phyloP scores from a whole-genome alignment of 164 flowering plant genomes.

The Annona cherimola region DNA sequence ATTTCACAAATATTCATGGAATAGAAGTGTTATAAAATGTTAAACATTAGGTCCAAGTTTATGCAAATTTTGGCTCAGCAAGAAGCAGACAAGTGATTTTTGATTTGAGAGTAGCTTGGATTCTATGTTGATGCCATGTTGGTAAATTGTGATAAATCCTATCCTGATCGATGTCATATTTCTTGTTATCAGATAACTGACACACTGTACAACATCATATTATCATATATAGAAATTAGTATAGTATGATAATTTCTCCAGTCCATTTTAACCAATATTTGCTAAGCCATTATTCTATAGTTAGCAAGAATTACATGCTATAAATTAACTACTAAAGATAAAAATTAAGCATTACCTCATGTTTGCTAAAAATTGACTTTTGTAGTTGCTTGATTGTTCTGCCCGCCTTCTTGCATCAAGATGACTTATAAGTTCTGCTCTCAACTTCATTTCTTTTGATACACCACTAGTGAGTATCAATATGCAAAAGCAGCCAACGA shows the following conservation, averaged over 20 bases:
- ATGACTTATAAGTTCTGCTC: constrained; percentile 93
- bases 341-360: constrained; percentile 57
- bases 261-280: neutral
- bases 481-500: constrained; percentile 84
- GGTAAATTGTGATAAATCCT: neutral
- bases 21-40: neutral
- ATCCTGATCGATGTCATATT: neutral
- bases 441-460: constrained; percentile 95
- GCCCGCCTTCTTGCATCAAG: constrained; percentile 95
- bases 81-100: neutral
- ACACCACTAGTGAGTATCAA: constrained; percentile 90
- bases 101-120: neutral
- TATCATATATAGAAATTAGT: neutral
- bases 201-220: neutral
- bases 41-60: neutral
- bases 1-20: neutral
- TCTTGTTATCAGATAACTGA: neutral
- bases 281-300: neutral
- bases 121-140: neutral
- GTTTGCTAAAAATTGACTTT: constrained; percentile 96
- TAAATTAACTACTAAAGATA: neutral
- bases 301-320: neutral
- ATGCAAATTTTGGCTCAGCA: neutral
- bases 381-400: constrained; percentile 96
- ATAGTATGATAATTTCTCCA: neutral